Percentiles rank a stretch among this genome's conserved stretches.
These are phyloP conservation scores for Candida loeiensis DNA, from an alignment of 805 yeast genomes.

Conservation along the genomic window DNA sequence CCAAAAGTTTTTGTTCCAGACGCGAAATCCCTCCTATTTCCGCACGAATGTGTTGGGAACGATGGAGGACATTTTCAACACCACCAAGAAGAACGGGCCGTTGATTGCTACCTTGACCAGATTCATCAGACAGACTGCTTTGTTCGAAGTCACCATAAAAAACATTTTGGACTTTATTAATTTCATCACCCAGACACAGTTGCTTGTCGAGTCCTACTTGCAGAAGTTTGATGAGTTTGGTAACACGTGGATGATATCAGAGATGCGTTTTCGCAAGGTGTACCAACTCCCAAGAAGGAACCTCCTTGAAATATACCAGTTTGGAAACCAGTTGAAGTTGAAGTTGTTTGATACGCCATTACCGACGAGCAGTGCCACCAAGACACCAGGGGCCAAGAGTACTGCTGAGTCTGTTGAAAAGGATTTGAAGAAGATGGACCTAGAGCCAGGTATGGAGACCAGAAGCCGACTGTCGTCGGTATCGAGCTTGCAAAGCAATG, in stretches of 20 bases:
- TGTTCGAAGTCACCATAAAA: constrained; percentile 32
- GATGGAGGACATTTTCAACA: constrained; percentile 38
- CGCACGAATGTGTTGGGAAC: constrained; percentile 21
- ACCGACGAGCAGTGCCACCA: constrained; percentile 1
- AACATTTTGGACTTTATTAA: constrained; percentile 38
- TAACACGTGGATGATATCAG: constrained; percentile 41
- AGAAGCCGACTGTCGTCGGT: constrained; percentile 27
- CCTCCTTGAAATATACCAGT: constrained; percentile 18
- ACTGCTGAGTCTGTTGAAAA: constrained; percentile 7
- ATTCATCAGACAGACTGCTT: constrained; percentile 41
- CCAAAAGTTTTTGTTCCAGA: constrained; percentile 31
- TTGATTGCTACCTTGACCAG: constrained; percentile 47
- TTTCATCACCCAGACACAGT: constrained; percentile 39
- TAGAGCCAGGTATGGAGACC: constrained; percentile 4
- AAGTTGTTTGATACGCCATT: constrained; percentile 5
- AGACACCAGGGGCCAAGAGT: constrained; percentile 3
- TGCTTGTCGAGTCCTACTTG: constrained; percentile 26
- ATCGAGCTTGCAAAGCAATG: constrained; percentile 21
- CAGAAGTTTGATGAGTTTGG: constrained; percentile 36
- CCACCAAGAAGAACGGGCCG: constrained; percentile 47
- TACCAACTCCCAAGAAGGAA: constrained; percentile 26
- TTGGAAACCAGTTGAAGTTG: constrained; percentile 4
- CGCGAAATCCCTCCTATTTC: constrained; percentile 29
- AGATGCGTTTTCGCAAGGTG: constrained; percentile 38
- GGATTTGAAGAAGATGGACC: constrained; percentile 16